Percentiles rank a stretch among this genome's conserved stretches.
These are phyloP conservation scores for Clavispora santaluciae DNA, from an alignment of 805 yeast genomes.

Conservation along the genomic window DNA sequence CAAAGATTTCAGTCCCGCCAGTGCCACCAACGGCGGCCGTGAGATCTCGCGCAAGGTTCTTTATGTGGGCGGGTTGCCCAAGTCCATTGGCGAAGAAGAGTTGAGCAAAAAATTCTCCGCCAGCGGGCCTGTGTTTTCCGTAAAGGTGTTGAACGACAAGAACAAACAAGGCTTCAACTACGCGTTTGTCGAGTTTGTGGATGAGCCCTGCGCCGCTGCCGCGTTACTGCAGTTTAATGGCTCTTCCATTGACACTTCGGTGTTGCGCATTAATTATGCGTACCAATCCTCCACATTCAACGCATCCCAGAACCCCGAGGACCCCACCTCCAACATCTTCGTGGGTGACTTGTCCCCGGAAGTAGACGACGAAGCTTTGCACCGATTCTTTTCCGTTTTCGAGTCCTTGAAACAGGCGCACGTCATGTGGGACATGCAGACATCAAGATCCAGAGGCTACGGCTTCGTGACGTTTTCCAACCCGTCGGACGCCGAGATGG, in stretches of 20 bases:
- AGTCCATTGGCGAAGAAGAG: conserved; percentile 57
- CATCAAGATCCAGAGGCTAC: conserved; percentile 86
- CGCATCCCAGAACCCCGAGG: conserved; percentile 35
- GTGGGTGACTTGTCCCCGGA: conserved; percentile 84
- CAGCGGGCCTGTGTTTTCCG: conserved; percentile 56
- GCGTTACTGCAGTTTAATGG: conserved; percentile 64
- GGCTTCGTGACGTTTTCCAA: conserved; percentile 79
- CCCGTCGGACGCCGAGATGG: conserved; percentile 66
- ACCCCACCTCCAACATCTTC: conserved; percentile 64
- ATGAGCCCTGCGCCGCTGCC: conserved; percentile 51
- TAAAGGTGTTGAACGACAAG: conserved; percentile 73
- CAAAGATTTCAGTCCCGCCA: conserved; percentile 43
- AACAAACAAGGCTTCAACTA: conserved; percentile 70
- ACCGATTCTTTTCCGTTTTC: conserved; percentile 51
- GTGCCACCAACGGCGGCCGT: conserved; percentile 76
- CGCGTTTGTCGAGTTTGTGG: conserved; percentile 75
- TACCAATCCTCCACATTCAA: conserved; percentile 71
- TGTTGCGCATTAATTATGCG: conserved; percentile 74
- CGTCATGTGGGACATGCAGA: conserved; percentile 97
- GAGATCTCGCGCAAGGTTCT: conserved; percentile 68
- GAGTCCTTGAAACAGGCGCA: conserved; percentile 72
- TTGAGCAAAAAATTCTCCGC: conserved; percentile 58
- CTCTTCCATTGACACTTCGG: conserved; percentile 46
- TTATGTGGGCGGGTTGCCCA: conserved; percentile 72
- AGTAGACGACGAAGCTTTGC: conserved; percentile 71